Evolutionary conservation across 345 rosid genomes (phyloP).

Genomic region (Tarenaya hassleriana): DNA sequence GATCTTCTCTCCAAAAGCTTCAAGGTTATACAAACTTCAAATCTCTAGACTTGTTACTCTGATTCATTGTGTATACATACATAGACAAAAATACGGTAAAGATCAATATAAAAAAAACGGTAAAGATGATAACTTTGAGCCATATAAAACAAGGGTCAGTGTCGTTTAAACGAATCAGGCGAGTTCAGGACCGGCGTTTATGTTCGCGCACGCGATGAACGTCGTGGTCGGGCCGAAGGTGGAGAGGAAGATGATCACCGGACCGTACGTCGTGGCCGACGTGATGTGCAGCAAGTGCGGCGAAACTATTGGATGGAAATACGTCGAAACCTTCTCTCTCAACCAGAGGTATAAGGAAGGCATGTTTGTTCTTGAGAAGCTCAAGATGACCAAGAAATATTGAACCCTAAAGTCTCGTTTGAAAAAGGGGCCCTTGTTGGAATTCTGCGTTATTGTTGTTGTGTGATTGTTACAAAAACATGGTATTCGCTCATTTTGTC

Average conservation of each 20-base stretch:
- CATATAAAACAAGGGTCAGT: too few relatives aligned
- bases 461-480: too few relatives aligned
- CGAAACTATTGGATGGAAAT: constrained; percentile 73
- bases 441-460: too few relatives aligned
- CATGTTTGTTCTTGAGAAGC: constrained; percentile 66
- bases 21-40: constrained; percentile 6
- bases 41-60: too few relatives aligned
- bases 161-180: too few relatives aligned
- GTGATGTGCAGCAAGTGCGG: constrained; percentile 57
- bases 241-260: constrained; percentile 57
- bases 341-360: constrained; percentile 77
- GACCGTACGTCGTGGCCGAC: constrained; percentile 80
- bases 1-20: constrained; percentile 67
- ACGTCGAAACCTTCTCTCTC: constrained; percentile 57
- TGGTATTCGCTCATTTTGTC: too few relatives aligned
- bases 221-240: constrained; percentile 58
- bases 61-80: too few relatives aligned
- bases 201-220: constrained; percentile 76
- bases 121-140: too few relatives aligned
- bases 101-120: too few relatives aligned
- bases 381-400: constrained; percentile 52
- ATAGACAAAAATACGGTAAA: too few relatives aligned
- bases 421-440: too few relatives aligned
- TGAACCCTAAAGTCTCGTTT: too few relatives aligned
- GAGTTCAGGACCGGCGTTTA: constrained; percentile 66